These are phyloP conservation scores for Globisporangium heterothallicum DNA, from an alignment of 352 stramenopile species.

Conservation along the genomic window DNA sequence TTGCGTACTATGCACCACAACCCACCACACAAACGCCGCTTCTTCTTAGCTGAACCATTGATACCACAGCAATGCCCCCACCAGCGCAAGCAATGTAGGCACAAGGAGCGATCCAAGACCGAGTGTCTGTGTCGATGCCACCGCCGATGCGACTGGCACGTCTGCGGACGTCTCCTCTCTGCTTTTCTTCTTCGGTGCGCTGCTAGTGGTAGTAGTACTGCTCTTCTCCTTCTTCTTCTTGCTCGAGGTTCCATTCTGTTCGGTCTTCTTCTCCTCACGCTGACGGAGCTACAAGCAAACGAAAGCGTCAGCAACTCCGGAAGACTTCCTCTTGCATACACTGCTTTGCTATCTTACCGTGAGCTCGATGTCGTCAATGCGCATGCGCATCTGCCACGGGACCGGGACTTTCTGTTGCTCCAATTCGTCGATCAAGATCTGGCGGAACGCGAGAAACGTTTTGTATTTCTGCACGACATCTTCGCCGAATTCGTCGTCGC, in stretches of 20 bases:
- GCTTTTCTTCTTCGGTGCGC: background rate
- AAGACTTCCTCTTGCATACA: background rate
- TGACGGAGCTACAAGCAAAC: conserved; percentile 27
- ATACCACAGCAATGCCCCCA: conserved; percentile 44
- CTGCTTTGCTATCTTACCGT: conserved; percentile 33
- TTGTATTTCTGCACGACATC: conserved; percentile 56
- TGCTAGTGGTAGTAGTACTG: background rate
- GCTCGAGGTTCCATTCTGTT: conserved; percentile 10
- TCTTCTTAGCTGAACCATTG: conserved; percentile 21
- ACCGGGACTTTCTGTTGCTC: conserved; percentile 35
- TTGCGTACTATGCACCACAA: no score
- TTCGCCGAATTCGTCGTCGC: conserved; percentile 60
- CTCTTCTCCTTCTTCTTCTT: no score
- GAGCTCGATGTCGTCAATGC: conserved; percentile 77
- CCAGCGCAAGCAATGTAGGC: conserved; percentile 38
- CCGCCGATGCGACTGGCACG: conserved; percentile 4
- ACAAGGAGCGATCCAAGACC: conserved; percentile 39
- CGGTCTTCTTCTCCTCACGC: conserved; percentile 30
- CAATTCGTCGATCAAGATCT: conserved; percentile 43
- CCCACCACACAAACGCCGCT: no score
- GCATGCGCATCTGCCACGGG: conserved; percentile 66
- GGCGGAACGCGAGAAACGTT: conserved; percentile 41
- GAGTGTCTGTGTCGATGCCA: conserved; percentile 13
- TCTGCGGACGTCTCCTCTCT: conserved; percentile 3
- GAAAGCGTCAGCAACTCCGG: background rate